A percentile compares a stretch with the other conserved stretches of the same genome.
Conservation (phyloP, 2,329 filamentous ascomycete genomes). For the Lasiodiplodia sp. region DNA sequence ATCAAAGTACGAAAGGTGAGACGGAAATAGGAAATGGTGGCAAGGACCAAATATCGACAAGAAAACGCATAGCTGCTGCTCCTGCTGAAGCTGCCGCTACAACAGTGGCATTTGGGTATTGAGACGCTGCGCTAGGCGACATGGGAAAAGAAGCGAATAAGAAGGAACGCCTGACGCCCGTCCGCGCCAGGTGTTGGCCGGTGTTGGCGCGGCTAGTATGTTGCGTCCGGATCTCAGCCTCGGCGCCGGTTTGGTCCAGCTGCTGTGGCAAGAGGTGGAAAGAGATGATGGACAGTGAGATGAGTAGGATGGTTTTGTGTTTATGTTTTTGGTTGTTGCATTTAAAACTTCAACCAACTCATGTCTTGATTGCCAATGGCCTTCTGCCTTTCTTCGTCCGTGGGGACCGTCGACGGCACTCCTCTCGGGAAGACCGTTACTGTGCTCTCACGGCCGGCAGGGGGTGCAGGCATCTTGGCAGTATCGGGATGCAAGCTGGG, state of each 20-base stretch:
- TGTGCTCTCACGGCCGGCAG: slow-evolving; percentile 49
- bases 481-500: slow-evolving; percentile 29
- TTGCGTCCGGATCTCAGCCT: neutral
- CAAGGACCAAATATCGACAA: slow-evolving; percentile 22
- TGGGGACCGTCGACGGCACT: slow-evolving; percentile 35
- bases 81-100: neutral
- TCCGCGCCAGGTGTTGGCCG: neutral
- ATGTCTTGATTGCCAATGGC: slow-evolving; percentile 62
- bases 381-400: slow-evolving; percentile 41
- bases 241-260: neutral
- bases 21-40: slow-evolving; percentile 5
- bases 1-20: slow-evolving; percentile 19
- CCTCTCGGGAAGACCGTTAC: slow-evolving; percentile 48
- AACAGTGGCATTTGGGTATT: neutral
- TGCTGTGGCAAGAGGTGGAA: neutral
- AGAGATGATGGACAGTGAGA: neutral
- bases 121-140: slow-evolving; percentile 15
- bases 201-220: neutral
- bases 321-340: neutral
- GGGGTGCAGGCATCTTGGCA: slow-evolving; percentile 38
- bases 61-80: slow-evolving; percentile 10
- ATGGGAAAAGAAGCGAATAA: slow-evolving; percentile 13
- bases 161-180: slow-evolving; percentile 23
- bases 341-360: slow-evolving; percentile 76
- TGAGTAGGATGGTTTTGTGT: neutral